A percentile compares a stretch with the other conserved stretches of the same genome.
Conservation (phyloP, 345 rosid species). For the thale cress (Arabidopsis thaliana) region DNA sequence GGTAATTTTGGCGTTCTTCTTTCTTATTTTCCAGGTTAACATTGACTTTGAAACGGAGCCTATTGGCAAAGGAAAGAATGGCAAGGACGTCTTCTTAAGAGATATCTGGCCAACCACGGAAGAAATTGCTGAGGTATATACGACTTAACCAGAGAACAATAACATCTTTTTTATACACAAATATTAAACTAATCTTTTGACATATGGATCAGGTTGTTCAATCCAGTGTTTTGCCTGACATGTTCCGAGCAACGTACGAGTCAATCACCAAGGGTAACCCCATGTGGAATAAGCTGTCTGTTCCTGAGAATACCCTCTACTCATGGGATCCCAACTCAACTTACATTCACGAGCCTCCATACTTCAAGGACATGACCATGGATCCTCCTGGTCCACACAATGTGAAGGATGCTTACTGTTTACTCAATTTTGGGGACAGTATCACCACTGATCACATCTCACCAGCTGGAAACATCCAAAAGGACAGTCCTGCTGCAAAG, state of each 20-base stretch:
- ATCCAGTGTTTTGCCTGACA: slow-evolving; percentile 89
- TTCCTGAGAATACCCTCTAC: slow-evolving; percentile 62
- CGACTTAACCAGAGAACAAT: background rate
- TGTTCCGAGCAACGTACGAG: slow-evolving; percentile 92
- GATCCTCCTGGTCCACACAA: slow-evolving; percentile 89
- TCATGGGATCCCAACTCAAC: slow-evolving; percentile 92
- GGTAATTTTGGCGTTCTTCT: background rate
- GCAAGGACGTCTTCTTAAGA: slow-evolving; percentile 73
- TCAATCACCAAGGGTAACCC: slow-evolving; percentile 94
- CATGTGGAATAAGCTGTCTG: slow-evolving; percentile 87
- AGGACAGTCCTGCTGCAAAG: slow-evolving; percentile 94
- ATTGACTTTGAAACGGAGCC: slow-evolving; percentile 96
- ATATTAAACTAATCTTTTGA: background rate
- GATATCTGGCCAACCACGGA: slow-evolving; percentile 96
- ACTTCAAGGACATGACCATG: slow-evolving; percentile 92
- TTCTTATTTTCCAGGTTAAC: slow-evolving; percentile 65
- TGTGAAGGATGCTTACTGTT: slow-evolving; percentile 94
- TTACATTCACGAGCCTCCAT: slow-evolving; percentile 98
- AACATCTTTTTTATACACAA: background rate
- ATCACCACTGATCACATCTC: slow-evolving; percentile 99
- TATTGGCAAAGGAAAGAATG: slow-evolving; percentile 87
- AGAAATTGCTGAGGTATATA: slow-evolving; percentile 85
- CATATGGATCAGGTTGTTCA: slow-evolving; percentile 67
- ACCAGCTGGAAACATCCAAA: slow-evolving; percentile 98
- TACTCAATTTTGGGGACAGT: slow-evolving; percentile 94